Evolutionary conservation across 345 rosid species (phyloP), one percentile per base, ranked within the genome.

Genomic region (Pugionium cornutum): DNA sequence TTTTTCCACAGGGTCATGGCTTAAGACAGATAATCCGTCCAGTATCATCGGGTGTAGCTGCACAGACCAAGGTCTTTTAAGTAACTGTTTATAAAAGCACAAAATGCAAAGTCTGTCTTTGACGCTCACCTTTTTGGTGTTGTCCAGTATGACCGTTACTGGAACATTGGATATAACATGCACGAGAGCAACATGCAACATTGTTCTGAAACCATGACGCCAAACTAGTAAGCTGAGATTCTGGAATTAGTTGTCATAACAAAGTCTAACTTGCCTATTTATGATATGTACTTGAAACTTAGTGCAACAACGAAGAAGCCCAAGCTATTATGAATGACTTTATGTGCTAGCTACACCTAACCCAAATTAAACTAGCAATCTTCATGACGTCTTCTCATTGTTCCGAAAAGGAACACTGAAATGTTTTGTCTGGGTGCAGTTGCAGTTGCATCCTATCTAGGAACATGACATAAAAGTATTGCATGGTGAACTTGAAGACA

Each of bases 101-200:
- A 70, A 34, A 35, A 66, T 10, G 32, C 39, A 69, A 58, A 28
- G 10, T 62, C 33, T 54, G 32, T 42, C 66, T 54, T 18, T 18
- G 41, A 50, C 58, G 66, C 80, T 67, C 36, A 94, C 97, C 95
- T 84, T 84, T 78, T 78, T 84, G 30, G 88, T 81, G 58, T 88
- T 85, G 59, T 78, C 81, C 80, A 83, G 52, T 75, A 94, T 71
- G 76, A 79, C 89, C 31, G 78, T 62, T 42, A 83, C 45, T 58
- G 97, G 97, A 67, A 90, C 82, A 9, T 84, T 82, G 11, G 84
- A 74, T 47, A 90, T 69, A 70, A 94, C 68, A 75, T 90, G 91
- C 1, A 89, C 83, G 58, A 83, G 83, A 59, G 88, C 86, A 49
- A 89, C 83, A 54, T 66, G 68, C 49, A 90, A 73, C 82, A 85